Conservation (phyloP, 768 basidiomycete species). For the Lentinula lateritia region DNA sequence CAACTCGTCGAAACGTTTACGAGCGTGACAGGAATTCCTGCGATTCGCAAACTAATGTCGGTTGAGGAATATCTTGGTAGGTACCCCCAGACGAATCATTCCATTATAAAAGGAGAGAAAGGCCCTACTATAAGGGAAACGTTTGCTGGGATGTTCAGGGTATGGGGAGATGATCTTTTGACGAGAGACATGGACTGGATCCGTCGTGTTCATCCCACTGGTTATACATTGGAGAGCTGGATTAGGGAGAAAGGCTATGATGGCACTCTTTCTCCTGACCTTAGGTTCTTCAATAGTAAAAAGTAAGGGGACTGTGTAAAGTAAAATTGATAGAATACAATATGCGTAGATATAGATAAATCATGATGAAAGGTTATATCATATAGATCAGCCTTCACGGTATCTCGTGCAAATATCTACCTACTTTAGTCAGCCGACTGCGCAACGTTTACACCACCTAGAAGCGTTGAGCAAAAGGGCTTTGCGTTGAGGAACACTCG, state of each 20-base stretch:
- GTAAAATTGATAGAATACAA: neutral
- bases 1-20: conserved; percentile 31
- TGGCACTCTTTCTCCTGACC: conserved; percentile 9
- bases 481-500: neutral
- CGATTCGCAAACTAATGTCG: conserved; percentile 25
- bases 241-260: conserved; percentile 29
- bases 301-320: neutral
- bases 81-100: conserved; percentile 20
- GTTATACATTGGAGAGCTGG: conserved; percentile 33
- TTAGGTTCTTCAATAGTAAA: neutral
- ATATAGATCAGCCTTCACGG: too few relatives aligned
- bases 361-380: too few relatives aligned
- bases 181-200: conserved; percentile 41
- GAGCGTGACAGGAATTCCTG: conserved; percentile 29
- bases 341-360: too few relatives aligned
- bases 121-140: conserved; percentile 31
- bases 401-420: too few relatives aligned
- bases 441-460: neutral
- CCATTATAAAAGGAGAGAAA: conserved; percentile 26
- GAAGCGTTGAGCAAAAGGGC: neutral
- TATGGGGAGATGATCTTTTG: conserved; percentile 38
- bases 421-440: neutral
- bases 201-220: conserved; percentile 28
- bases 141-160: conserved; percentile 38
- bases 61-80: conserved; percentile 28